These are phyloP conservation scores for Blastomyces silverae DNA, from an alignment of 2,329 filamentous ascomycete genomes.

Conservation along the genomic window DNA sequence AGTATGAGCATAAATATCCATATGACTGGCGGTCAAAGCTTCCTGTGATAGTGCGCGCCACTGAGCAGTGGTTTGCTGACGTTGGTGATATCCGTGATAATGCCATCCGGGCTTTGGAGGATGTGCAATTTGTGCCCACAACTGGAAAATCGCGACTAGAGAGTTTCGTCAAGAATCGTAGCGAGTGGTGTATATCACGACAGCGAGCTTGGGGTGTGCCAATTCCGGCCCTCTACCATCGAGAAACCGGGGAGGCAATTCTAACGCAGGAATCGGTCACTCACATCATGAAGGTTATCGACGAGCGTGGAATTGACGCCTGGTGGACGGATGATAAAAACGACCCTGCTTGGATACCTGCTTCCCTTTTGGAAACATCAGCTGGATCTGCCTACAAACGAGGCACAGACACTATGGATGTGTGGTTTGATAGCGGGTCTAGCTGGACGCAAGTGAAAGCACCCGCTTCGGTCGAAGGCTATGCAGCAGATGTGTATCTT, in stretches of 20 bases:
- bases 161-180: constrained; percentile 79
- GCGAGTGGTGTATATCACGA: constrained; percentile 96
- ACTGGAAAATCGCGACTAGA: constrained; percentile 66
- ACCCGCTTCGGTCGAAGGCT: constrained; percentile 28
- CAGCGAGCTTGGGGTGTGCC: constrained; percentile 96
- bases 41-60: constrained; percentile 84
- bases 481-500: constrained; percentile 72
- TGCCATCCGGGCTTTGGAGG: constrained; percentile 61
- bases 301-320: constrained; percentile 72
- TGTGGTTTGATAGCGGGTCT: constrained; percentile 98
- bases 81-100: constrained; percentile 72
- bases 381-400: constrained; percentile 54
- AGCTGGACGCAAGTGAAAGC: constrained; percentile 63
- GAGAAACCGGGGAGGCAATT: constrained; percentile 62
- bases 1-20: constrained; percentile 84
- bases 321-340: constrained; percentile 84
- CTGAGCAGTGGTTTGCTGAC: constrained; percentile 96
- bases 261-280: constrained; percentile 71
- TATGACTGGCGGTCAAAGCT: constrained; percentile 97
- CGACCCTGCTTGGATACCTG: constrained; percentile 70
- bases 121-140: constrained; percentile 72
- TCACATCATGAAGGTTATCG: constrained; percentile 75
- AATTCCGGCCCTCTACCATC: constrained; percentile 80
- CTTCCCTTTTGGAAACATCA: constrained; percentile 47
- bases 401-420: constrained; percentile 95